These are phyloP conservation scores for Talaromyces ruber DNA, from an alignment of 495 filamentous ascomycete species.

Conservation along the genomic window DNA sequence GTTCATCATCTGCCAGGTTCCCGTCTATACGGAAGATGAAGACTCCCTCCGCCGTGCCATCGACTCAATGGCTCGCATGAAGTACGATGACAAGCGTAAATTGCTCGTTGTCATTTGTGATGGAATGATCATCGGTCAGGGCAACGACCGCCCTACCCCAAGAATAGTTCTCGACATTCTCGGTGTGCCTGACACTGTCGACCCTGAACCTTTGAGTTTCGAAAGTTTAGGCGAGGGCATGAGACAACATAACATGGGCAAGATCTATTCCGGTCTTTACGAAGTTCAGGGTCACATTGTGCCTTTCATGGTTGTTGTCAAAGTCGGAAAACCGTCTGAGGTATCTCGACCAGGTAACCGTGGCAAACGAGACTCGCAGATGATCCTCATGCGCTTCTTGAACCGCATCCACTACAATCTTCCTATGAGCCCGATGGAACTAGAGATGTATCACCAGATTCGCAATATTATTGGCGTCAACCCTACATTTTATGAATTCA, in stretches of 20 bases:
- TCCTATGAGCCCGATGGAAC: slow-evolving; percentile 90
- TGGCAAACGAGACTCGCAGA: slow-evolving; percentile 98
- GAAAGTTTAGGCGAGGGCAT: slow-evolving; percentile 92
- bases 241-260: slow-evolving; percentile 99
- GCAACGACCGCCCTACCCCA: slow-evolving; percentile 92
- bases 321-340: slow-evolving; percentile 95
- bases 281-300: slow-evolving; percentile 98
- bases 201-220: slow-evolving; percentile 96
- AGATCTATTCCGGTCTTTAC: slow-evolving; percentile 95
- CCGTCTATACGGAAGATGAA: slow-evolving; percentile 97
- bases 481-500: slow-evolving; percentile 95
- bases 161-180: slow-evolving; percentile 96
- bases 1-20: slow-evolving; percentile 96
- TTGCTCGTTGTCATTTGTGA: slow-evolving; percentile 90
- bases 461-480: slow-evolving; percentile 98
- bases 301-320: slow-evolving; percentile 93
- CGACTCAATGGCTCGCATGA: slow-evolving; percentile 91
- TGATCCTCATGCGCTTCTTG: slow-evolving; percentile 95
- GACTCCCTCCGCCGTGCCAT: slow-evolving; percentile 94
- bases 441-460: slow-evolving; percentile 99
- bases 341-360: slow-evolving; percentile 94
- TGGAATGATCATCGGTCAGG: slow-evolving; percentile 99
- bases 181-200: slow-evolving; percentile 84
- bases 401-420: slow-evolving; percentile 96
- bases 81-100: slow-evolving; percentile 97